These are phyloP conservation scores for Diplocarpon rosae DNA, from an alignment of 2,329 filamentous ascomycete genomes.

Conservation along the genomic window DNA sequence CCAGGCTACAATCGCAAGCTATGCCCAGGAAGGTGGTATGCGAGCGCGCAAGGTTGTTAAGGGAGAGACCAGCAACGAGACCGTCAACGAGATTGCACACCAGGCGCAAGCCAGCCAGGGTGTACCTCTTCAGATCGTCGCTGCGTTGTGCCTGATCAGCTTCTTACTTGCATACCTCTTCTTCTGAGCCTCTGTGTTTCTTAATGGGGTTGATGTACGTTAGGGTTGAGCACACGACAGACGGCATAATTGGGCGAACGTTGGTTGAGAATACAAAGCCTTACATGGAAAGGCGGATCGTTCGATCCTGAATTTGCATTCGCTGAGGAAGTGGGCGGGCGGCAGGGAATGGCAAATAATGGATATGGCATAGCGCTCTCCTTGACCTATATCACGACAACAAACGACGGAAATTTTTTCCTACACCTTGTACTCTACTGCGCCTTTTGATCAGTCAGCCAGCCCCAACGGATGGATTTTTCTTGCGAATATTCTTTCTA, in stretches of 20 bases:
- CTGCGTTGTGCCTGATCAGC: slow-evolving; percentile 73
- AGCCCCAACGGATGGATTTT: neutral
- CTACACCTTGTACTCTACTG: slow-evolving; percentile 15
- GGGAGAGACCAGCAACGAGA: slow-evolving; percentile 36
- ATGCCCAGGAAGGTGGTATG: slow-evolving; percentile 62
- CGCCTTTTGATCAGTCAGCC: neutral
- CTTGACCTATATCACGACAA: neutral
- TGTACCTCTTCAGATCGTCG: slow-evolving; percentile 77
- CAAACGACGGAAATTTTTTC: slow-evolving; percentile 6
- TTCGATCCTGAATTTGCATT: too few species aligned
- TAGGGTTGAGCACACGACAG: neutral
- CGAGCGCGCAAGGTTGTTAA: slow-evolving; percentile 66
- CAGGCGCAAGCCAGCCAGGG: slow-evolving; percentile 45
- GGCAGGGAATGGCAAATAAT: neutral
- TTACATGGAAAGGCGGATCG: too few species aligned
- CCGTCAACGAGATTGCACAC: slow-evolving; percentile 40
- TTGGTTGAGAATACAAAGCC: neutral
- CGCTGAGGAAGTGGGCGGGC: too few species aligned
- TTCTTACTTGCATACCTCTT: slow-evolving; percentile 95
- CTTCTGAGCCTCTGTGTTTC: slow-evolving; percentile 49
- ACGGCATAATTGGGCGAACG: neutral
- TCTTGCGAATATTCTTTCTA: neutral
- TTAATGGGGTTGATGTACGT: neutral
- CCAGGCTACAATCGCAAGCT: slow-evolving; percentile 57
- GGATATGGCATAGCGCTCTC: slow-evolving; percentile 7